Base-by-base conservation (phyloP, 495 filamentous ascomycete genomes). In the Immersiella caudata region DNA sequence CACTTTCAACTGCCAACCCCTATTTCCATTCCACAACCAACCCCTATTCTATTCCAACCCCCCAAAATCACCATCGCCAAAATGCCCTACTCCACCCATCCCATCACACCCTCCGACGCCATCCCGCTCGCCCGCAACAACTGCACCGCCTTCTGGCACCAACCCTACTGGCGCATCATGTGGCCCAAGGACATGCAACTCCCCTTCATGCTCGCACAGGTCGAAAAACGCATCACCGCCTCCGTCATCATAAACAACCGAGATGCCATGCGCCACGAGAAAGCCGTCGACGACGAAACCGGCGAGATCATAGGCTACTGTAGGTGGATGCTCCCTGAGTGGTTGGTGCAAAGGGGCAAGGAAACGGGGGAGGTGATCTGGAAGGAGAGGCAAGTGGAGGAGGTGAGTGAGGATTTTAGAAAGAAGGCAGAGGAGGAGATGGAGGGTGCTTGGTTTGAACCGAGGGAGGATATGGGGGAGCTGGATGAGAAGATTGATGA, bases 361-460 rank as follows among this genome's bases (percentile, higher is more conserved):
- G 25, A 59, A 7, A 22, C 21, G 1, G 40, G 40, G 16, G 40
- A 46, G 40, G 40, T 46, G 9, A 24, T 12, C 8, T 66, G 64
- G 64, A 25, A 16, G 7, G 64, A 66, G 18, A 40, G 55, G 35
- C 40, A 60, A 26, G 64, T 66, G 8, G 54, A 54, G 3, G 64
- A 60, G 2, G 56, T 57, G 21, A 25, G n/a, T 12, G 33, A 16
- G 20, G 64, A 59, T 33, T 1, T 18, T 3, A 16, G 24, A 24
- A 29, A 66, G 18, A 21, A 6, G 40, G 26, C 49, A n/a, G 11
- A n/a, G 22, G 54, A 33, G 11, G 54, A 25, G 6, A 36, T 21
- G 7, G 56, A 60, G 18, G 16, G 24, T 11, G 40, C 64, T 4
- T n/a, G n/a, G 24, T 66, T 36, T 24, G 27, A 54, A 9, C 40